Conservation (phyloP, 768 basidiomycete species). For the Hysterangium stoloniferum region DNA sequence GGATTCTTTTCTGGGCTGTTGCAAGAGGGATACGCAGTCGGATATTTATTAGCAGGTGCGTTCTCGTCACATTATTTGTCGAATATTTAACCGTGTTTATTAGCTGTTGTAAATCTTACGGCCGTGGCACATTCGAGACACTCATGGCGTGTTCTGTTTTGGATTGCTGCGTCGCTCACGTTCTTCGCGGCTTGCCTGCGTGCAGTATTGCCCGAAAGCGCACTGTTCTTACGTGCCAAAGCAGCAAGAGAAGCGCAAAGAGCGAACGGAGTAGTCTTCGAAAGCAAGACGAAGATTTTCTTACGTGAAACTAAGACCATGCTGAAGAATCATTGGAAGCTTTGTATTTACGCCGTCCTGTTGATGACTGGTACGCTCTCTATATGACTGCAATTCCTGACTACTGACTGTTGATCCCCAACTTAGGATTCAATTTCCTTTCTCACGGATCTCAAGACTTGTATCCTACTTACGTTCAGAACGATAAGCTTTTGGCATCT, state of each 20-base stretch:
- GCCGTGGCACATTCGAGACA: constrained; percentile 26
- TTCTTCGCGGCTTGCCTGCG: constrained; percentile 63
- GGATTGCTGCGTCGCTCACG: constrained; percentile 64
- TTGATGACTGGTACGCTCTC: constrained; percentile 53
- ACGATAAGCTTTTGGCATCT: constrained; percentile 50
- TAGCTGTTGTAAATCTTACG: constrained; percentile 29
- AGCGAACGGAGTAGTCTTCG: constrained; percentile 29
- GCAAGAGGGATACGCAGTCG: constrained; percentile 85
- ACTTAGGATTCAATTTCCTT: constrained; percentile 62
- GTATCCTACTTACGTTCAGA: constrained; percentile 72
- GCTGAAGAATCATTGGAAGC: constrained; percentile 74
- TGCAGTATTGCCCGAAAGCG: constrained; percentile 67
- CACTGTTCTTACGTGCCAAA: constrained; percentile 61
- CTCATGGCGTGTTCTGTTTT: constrained; percentile 77
- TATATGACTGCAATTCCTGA: background rate
- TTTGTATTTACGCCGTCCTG: constrained; percentile 77
- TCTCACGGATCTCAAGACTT: constrained; percentile 71
- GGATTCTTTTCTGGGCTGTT: constrained; percentile 80
- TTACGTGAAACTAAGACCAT: constrained; percentile 63
- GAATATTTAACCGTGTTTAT: background rate
- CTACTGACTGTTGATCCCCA: background rate
- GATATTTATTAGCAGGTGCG: constrained; percentile 78
- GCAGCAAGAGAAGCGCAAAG: constrained; percentile 35
- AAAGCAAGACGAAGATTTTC: constrained; percentile 62
- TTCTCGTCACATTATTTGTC: background rate